Base-by-base conservation (phyloP, 2,329 filamentous ascomycete genomes). In the Fusarium albidum region DNA sequence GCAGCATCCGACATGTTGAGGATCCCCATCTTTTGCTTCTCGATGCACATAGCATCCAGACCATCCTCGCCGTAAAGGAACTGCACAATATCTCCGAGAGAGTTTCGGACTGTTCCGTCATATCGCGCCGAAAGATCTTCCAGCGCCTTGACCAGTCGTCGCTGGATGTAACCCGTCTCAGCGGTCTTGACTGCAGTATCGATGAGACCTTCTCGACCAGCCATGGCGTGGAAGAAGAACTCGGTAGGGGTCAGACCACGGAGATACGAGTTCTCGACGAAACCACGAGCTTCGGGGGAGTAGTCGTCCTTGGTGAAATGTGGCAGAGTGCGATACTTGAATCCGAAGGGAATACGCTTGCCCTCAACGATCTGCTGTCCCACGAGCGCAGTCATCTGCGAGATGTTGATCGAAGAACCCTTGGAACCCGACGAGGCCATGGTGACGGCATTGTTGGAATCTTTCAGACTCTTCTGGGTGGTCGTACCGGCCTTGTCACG, bases 211-310 rank as follows among this genome's bases (percentile, higher is more conserved):
- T 99, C 95, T 80, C 95, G 88, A 92, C 95, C 95, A 82, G 95
- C 95, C 95, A 99, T 99, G 71, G 95, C 95, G 84, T 99, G 95
- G 83, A 99, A 99, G 80, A 97, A 99, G 78, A 99, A 99, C 67
- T 99, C 95, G 1, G 91, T 89, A 0, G 95, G 95, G 1, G 96
- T 99, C 53, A 99, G 79, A 49, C 95, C 95, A 80, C 95, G 91
- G 11, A 99, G 85, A 68, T 99, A 99, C 0, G 95, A 99, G 77
- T 99, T 99, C 75, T 99, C 95, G 15, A 99, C 95, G 70, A 99
- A 99, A 34, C 95, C 95, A 78, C 95, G 89, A 38, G 95, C 94
- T 72, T 97, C 93, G 10, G 95, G 92, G 15, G 94, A 98, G 75
- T 98, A 99, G 73, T 99, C 96, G 68, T 99, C 96, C 80, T 99